phyloP scores from a whole-genome alignment of 1,139 yeast genomes.

The Hyphopichia fennica region DNA sequence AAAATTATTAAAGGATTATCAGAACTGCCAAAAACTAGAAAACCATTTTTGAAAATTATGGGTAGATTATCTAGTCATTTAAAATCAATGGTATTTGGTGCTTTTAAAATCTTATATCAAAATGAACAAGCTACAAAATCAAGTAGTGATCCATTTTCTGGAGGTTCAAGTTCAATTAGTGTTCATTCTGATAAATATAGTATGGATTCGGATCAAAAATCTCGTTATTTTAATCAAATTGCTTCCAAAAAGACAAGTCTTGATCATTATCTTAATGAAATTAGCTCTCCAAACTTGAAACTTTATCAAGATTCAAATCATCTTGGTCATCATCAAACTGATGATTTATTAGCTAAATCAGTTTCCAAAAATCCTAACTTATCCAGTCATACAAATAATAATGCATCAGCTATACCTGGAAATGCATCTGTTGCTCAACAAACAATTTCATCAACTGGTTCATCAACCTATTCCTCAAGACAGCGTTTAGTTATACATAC shows the following conservation, averaged over 20 bases:
- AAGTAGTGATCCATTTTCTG: slow-evolving; percentile 4
- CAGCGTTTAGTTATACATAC: slow-evolving; percentile 16
- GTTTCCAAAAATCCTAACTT: not conserved
- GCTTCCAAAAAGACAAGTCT: slow-evolving; percentile 10
- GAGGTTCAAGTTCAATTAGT: slow-evolving; percentile 8
- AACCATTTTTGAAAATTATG: slow-evolving; percentile 24
- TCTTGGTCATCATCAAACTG: slow-evolving; percentile 2
- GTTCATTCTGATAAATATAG: slow-evolving; percentile 8
- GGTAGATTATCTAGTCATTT: slow-evolving; percentile 20
- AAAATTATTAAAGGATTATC: slow-evolving; percentile 41
- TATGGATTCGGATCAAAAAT: slow-evolving; percentile 5
- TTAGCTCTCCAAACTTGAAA: not conserved
- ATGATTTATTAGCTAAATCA: slow-evolving; percentile 4
- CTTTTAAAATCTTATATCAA: slow-evolving; percentile 28
- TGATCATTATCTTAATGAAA: slow-evolving; percentile 12
- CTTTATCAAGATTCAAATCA: not conserved
- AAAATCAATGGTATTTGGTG: slow-evolving; percentile 30
- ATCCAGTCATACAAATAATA: not conserved
- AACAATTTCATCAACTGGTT: not conserved
- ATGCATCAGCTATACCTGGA: not conserved
- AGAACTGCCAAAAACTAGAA: slow-evolving; percentile 26
- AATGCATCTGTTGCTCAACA: slow-evolving; percentile 3
- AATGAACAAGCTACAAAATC: slow-evolving; percentile 13
- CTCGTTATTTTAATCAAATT: slow-evolving; percentile 1
- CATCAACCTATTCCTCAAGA: slow-evolving; percentile 3